Conservation (phyloP, 2,329 filamentous ascomycete species). For the Dactylellina haptotyla region DNA sequence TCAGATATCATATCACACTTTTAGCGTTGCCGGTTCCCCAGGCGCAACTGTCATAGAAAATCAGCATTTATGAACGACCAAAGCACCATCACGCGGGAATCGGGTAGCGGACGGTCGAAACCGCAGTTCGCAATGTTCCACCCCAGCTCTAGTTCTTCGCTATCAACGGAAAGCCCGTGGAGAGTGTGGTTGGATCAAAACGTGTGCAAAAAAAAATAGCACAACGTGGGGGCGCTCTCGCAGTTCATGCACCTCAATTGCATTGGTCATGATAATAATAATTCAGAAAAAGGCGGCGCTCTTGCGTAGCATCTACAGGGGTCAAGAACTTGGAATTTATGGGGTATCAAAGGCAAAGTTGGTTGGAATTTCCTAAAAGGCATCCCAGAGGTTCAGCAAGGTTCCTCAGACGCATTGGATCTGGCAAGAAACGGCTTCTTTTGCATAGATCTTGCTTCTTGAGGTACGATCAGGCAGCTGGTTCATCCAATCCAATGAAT, state of each 20-base stretch:
- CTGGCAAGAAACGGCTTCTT: constrained; percentile 13
- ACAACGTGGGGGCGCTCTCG: constrained; percentile 14
- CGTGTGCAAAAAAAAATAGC: background rate
- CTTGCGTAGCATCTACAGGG: background rate
- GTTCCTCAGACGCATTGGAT: background rate
- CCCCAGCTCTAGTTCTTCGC: constrained; percentile 4
- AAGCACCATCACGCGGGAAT: constrained; percentile 35
- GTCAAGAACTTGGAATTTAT: constrained; percentile 35
- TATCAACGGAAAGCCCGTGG: constrained; percentile 18
- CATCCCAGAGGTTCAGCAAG: background rate
- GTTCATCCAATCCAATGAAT: background rate
- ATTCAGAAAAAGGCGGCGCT: constrained; percentile 23
- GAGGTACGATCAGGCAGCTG: background rate
- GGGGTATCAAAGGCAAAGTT: constrained; percentile 32
- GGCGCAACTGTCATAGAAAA: constrained; percentile 13
- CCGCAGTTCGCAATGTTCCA: constrained; percentile 46
- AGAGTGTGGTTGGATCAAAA: constrained; percentile 27
- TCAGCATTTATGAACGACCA: constrained; percentile 8
- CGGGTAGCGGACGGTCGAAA: constrained; percentile 39
- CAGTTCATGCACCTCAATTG: constrained; percentile 4
- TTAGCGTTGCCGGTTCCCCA: constrained; percentile 45
- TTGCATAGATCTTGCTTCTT: constrained; percentile 2
- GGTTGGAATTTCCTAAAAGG: constrained; percentile 18
- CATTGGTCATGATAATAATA: constrained; percentile 48
- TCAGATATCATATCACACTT: constrained; percentile 31